phyloP scores from a whole-genome alignment of 768 basidiomycete species.

The Trametes cubensis region DNA sequence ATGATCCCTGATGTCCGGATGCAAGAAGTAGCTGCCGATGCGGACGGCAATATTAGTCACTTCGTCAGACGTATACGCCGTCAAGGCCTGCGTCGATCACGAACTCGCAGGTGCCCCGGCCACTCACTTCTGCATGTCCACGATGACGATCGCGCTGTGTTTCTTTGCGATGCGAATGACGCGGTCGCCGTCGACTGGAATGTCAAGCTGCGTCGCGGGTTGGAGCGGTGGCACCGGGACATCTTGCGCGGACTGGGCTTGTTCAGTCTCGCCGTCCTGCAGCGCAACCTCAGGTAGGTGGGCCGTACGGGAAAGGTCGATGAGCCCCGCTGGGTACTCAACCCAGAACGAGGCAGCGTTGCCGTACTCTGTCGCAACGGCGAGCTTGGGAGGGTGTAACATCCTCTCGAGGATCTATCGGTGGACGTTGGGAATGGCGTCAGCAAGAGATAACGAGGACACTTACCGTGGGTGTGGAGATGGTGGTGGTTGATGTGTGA shows the following conservation, averaged over 20 bases:
- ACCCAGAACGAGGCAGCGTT: constrained; percentile 62
- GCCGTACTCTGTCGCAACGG: constrained; percentile 54
- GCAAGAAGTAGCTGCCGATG: constrained; percentile 58
- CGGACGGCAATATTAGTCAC: background rate
- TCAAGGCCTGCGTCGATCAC: background rate
- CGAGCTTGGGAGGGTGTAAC: constrained; percentile 49
- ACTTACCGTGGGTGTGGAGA: background rate
- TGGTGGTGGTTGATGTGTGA: constrained; percentile 3
- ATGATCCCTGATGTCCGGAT: constrained; percentile 59
- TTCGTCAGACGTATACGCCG: too few species aligned
- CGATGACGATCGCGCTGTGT: constrained; percentile 58
- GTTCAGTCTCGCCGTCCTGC: constrained; percentile 6
- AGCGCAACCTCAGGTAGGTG: constrained; percentile 36
- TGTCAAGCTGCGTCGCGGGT: constrained; percentile 48
- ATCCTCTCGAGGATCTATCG: constrained; percentile 42
- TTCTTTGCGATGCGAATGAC: constrained; percentile 52
- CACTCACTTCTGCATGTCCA: constrained; percentile 75
- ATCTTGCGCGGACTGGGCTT: constrained; percentile 15
- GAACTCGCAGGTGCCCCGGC: background rate
- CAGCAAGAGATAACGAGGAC: constrained; percentile 9
- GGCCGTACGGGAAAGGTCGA: constrained; percentile 58
- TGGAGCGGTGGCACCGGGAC: constrained; percentile 34
- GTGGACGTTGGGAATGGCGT: constrained; percentile 16
- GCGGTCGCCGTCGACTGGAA: constrained; percentile 55
- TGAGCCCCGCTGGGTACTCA: constrained; percentile 65